These are phyloP conservation scores for Phaeotremella skinneri DNA, from an alignment of 768 basidiomycete genomes.

Conservation along the genomic window DNA sequence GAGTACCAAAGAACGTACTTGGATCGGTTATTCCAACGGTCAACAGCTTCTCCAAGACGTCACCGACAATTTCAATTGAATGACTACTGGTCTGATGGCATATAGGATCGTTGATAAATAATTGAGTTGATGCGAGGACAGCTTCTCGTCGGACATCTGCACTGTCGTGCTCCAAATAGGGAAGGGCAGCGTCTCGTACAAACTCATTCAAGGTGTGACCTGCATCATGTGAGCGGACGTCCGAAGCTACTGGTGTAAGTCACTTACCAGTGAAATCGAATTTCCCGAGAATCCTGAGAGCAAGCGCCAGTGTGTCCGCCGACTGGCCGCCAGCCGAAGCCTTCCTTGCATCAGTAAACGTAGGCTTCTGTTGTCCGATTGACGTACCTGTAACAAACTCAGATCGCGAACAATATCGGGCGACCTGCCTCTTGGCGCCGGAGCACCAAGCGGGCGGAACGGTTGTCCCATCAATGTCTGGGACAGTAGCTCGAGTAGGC, in stretches of 20 bases:
- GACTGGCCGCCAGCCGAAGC: conserved; percentile 33
- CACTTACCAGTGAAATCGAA: conserved; percentile 88
- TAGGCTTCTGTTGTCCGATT: conserved; percentile 19
- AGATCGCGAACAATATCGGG: conserved; percentile 26
- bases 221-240: conserved; percentile 38
- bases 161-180: conserved; percentile 90
- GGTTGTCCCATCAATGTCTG: conserved; percentile 74
- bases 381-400: conserved; percentile 25
- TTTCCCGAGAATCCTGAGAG: conserved; percentile 76
- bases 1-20: conserved; percentile 56
- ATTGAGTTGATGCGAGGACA: conserved; percentile 82
- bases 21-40: conserved; percentile 96
- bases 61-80: conserved; percentile 93
- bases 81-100: conserved; percentile 94
- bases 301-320: conserved; percentile 64
- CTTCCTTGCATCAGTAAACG: conserved; percentile 10
- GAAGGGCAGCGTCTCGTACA: conserved; percentile 82
- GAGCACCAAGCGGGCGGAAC: conserved; percentile 86
- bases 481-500: conserved; percentile 81
- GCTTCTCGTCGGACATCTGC: conserved; percentile 83
- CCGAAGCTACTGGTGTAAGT: conserved; percentile 2
- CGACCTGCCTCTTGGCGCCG: conserved; percentile 59
- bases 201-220: conserved; percentile 95
- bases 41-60: conserved; percentile 93
- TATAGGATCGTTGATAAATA: conserved; percentile 92